These are phyloP conservation scores for Delphinella strobiligena DNA, from an alignment of 2,329 filamentous ascomycete species.

Conservation along the genomic window DNA sequence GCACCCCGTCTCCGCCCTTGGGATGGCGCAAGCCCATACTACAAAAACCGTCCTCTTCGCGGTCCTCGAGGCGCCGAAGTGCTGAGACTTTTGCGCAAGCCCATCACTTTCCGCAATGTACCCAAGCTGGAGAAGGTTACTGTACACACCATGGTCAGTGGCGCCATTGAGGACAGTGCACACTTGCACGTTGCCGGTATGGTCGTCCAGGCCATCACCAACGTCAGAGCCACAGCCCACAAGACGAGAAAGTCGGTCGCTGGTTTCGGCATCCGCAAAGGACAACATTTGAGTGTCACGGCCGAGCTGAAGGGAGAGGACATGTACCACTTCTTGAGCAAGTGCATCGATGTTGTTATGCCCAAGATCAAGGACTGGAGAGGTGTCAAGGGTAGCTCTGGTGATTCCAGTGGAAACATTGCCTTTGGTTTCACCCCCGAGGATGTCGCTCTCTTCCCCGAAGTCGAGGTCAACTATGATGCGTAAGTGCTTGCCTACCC, in stretches of 20 bases:
- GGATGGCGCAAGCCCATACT: slow-evolving; percentile 87
- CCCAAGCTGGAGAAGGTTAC: slow-evolving; percentile 72
- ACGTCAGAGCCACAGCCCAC: slow-evolving; percentile 59
- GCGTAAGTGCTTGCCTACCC: slow-evolving; percentile 44
- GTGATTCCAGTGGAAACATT: slow-evolving; percentile 82
- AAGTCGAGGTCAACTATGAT: slow-evolving; percentile 90
- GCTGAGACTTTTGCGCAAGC: slow-evolving; percentile 55
- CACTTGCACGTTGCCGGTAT: slow-evolving; percentile 74
- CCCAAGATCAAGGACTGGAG: slow-evolving; percentile 95
- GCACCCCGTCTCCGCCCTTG: slow-evolving; percentile 65
- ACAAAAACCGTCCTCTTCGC: slow-evolving; percentile 77
- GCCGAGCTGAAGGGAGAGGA: slow-evolving; percentile 64
- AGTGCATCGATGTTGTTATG: slow-evolving; percentile 78
- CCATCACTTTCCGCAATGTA: slow-evolving; percentile 68
- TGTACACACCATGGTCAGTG: slow-evolving; percentile 61
- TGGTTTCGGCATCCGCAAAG: slow-evolving; percentile 61
- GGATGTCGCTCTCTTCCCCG: slow-evolving; percentile 74
- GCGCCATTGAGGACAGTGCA: slow-evolving; percentile 56
- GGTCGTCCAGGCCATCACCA: slow-evolving; percentile 74
- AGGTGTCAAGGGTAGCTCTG: slow-evolving; percentile 63
- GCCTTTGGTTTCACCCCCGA: slow-evolving; percentile 66
- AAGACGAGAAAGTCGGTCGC: slow-evolving; percentile 57
- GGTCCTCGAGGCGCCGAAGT: slow-evolving; percentile 69
- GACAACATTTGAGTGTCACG: slow-evolving; percentile 64
- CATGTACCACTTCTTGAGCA: slow-evolving; percentile 84